Base-by-base conservation (phyloP, 108 stramenopile genomes). In the Chaetoceros muelleri region DNA sequence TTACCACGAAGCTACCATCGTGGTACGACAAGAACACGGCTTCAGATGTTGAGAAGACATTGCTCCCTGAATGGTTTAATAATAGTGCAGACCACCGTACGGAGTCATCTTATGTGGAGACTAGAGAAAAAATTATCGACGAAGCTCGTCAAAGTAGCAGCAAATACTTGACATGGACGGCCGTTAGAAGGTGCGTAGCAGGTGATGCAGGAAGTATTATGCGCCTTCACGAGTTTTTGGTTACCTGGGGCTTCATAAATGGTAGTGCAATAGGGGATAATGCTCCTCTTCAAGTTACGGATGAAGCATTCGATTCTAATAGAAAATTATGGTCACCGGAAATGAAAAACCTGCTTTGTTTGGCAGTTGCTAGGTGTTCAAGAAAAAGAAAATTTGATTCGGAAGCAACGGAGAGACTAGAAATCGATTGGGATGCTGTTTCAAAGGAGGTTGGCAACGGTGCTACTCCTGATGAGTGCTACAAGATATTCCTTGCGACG, bases 1-100 rank as follows among this genome's bases (percentile, higher is more conserved):
- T 60, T 21, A 28, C 66, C 31, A 51, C 72, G 18, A 66, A 68
- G 10, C 57, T 56, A 31, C 86, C 90, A 44, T 69, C 80, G 3
- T 92, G 90, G 90, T 92, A 81, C 65, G 48, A 78, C n/a, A 21
- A 55, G 1, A 62, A 79, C 5, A 46, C 57, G 46, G 64, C 78
- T 26, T 79, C 82, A 13, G 73, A 83, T 30, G 58, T 84, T n/a
- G 90, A 92, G 65, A 69, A 70, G 28, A 60, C 71, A 16, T 62
- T 79, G 57, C 63, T 92, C 25, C 82, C 82, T 0, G 90, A 92
- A 69, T 92, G 90, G 90, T 92, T 92, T 65, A 74, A 92, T 56
- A 48, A 30, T 22, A 83, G 78, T 52, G 80, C 90, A 46, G 58
- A 72, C 13, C 90, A 92, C 63, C 73, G 90, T 8, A 86, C 82